A percentile compares a stretch with the other conserved stretches of the same genome.
Conservation (phyloP, 2,329 filamentous ascomycete genomes). For the Penicillium italicum region DNA sequence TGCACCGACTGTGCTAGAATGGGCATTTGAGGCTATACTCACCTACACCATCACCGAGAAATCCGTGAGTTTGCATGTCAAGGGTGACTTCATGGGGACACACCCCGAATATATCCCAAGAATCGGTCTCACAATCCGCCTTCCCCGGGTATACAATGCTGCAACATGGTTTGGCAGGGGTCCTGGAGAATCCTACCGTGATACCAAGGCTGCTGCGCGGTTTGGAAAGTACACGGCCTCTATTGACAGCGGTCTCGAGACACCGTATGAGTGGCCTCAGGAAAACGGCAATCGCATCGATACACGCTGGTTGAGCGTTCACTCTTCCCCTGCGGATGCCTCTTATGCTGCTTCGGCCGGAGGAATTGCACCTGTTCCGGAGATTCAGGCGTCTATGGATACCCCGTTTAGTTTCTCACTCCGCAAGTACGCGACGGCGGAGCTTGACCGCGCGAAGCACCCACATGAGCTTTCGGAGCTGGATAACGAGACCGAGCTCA, state of each 20-base stretch:
- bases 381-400: constrained; percentile 28
- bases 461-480: constrained; percentile 55
- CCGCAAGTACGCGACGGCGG: constrained; percentile 51
- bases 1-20: constrained; percentile 59
- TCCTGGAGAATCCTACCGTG: constrained; percentile 62
- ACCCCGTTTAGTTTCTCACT: constrained; percentile 54
- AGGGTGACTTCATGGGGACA: constrained; percentile 45
- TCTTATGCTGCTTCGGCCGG: not conserved
- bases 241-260: constrained; percentile 46
- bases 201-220: constrained; percentile 60
- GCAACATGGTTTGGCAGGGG: constrained; percentile 63
- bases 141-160: constrained; percentile 47
- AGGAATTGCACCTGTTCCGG: constrained; percentile 15
- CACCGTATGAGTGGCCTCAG: constrained; percentile 64
- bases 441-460: constrained; percentile 58
- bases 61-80: constrained; percentile 42
- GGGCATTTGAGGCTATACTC: constrained; percentile 52
- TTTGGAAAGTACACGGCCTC: constrained; percentile 51
- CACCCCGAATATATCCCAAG: constrained; percentile 48
- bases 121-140: constrained; percentile 57
- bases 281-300: constrained; percentile 64
- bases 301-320: constrained; percentile 52
- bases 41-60: constrained; percentile 50
- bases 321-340: not conserved
- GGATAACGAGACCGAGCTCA: constrained; percentile 21